Conservation (phyloP, 805 yeast species). For the Lachancea lanzarotensis region DNA sequence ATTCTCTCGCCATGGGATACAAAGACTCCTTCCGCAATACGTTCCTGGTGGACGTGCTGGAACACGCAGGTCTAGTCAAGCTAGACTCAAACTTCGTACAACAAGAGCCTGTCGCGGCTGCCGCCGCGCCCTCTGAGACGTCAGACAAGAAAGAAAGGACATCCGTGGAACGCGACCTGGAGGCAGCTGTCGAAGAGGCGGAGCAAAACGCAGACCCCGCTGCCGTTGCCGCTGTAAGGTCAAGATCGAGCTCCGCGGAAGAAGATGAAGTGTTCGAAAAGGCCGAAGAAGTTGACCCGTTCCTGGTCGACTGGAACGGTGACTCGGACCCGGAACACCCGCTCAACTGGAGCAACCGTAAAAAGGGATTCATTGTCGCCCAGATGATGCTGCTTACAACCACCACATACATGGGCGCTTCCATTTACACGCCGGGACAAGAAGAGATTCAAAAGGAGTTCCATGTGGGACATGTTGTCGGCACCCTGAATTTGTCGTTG, state of each 20-base stretch:
- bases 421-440: slow-evolving; percentile 51
- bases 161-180: not conserved
- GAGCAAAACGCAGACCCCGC: not conserved
- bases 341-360: slow-evolving; percentile 43
- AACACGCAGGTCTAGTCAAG: slow-evolving; percentile 13
- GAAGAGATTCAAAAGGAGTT: slow-evolving; percentile 40
- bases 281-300: slow-evolving; percentile 26
- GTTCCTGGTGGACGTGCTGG: slow-evolving; percentile 22
- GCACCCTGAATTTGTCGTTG: slow-evolving; percentile 45
- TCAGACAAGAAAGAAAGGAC: not conserved
- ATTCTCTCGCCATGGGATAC: slow-evolving; percentile 6
- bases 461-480: slow-evolving; percentile 37
- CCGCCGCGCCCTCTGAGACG: not conserved
- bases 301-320: slow-evolving; percentile 23
- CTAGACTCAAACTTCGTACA: slow-evolving; percentile 4
- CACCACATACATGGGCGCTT: slow-evolving; percentile 51
- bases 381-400: slow-evolving; percentile 42
- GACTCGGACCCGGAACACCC: slow-evolving; percentile 51
- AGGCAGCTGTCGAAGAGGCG: not conserved
- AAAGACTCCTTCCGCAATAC: slow-evolving; percentile 17
- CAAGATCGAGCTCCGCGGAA: too few relatives aligned
- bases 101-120: not conserved
- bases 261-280: too few relatives aligned
- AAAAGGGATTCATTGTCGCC: slow-evolving; percentile 35
- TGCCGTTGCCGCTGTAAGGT: too few relatives aligned